Percentiles rank a stretch among this genome's conserved stretches.
These are phyloP conservation scores for Paecilomyces sp. DNA, from an alignment of 2,329 filamentous ascomycete species.

Conservation along the genomic window DNA sequence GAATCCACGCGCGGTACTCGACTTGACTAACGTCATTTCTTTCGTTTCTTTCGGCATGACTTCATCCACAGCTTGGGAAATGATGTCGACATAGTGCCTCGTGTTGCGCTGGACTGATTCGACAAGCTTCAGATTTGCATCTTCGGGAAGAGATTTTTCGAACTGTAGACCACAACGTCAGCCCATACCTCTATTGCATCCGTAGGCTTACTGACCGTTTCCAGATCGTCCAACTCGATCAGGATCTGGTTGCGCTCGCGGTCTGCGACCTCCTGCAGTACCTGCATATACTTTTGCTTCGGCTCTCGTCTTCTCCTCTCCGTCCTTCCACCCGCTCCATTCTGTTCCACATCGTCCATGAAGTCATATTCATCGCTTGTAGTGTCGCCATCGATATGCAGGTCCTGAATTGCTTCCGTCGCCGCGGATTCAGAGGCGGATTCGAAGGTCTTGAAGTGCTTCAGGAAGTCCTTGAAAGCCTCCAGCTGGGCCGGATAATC, in stretches of 20 bases:
- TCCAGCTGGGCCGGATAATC: constrained; percentile 80
- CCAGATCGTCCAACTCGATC: constrained; percentile 84
- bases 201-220: constrained; percentile 47
- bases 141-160: constrained; percentile 63
- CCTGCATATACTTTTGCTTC: constrained; percentile 79
- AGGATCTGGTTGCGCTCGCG: constrained; percentile 68
- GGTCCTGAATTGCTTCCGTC: constrained; percentile 71
- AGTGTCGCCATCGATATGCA: constrained; percentile 81
- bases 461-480: constrained; percentile 78
- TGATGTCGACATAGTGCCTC: constrained; percentile 87
- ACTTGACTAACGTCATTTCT: constrained; percentile 61
- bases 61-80: constrained; percentile 82
- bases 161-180: constrained; percentile 47
- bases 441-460: constrained; percentile 73
- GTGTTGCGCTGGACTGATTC: constrained; percentile 85
- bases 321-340: constrained; percentile 36
- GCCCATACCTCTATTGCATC: neutral
- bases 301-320: constrained; percentile 45
- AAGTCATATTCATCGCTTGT: constrained; percentile 88
- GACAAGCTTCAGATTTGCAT: constrained; percentile 60
- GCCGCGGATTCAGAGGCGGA: constrained; percentile 59
- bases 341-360: constrained; percentile 70
- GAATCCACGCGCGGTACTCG: neutral
- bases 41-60: constrained; percentile 70
- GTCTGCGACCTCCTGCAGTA: constrained; percentile 82